These are phyloP conservation scores for Marsdenia floribunda DNA, from an alignment of 257 asterid genomes.

Conservation along the genomic window DNA sequence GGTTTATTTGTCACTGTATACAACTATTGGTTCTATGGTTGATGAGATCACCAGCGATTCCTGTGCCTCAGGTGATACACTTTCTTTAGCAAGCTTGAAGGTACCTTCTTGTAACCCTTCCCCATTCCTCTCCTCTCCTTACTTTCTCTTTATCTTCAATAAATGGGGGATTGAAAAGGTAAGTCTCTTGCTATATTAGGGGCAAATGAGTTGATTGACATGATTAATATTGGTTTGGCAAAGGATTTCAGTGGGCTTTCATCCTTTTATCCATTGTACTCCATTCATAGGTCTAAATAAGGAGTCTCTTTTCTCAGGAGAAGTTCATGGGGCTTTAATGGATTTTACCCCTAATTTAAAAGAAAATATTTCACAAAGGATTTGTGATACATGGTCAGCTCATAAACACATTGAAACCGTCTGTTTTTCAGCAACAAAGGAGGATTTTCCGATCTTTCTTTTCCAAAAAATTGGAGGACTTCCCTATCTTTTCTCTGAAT, in stretches of 20 bases:
- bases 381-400: background rate
- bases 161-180: too few relatives aligned
- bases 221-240: too few relatives aligned
- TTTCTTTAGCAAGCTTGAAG: conserved; percentile 77
- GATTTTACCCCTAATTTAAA: background rate
- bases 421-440: background rate
- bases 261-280: too few relatives aligned
- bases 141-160: too few relatives aligned
- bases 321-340: background rate
- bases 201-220: too few relatives aligned
- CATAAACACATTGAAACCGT: too few relatives aligned
- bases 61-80: conserved; percentile 40
- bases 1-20: conserved; percentile 83
- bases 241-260: too few relatives aligned
- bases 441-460: background rate
- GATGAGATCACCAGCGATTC: conserved; percentile 41
- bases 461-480: background rate
- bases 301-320: too few relatives aligned
- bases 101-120: conserved; percentile 30
- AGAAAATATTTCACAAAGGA: too few relatives aligned
- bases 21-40: conserved; percentile 65
- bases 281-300: too few relatives aligned
- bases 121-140: too few relatives aligned
- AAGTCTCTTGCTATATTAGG: too few relatives aligned
- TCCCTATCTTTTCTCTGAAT: background rate